Percentiles rank a stretch among this genome's conserved stretches.
Evolutionary conservation across 305 asterid species (phyloP).

Genomic region (Fraxinus albicans): DNA sequence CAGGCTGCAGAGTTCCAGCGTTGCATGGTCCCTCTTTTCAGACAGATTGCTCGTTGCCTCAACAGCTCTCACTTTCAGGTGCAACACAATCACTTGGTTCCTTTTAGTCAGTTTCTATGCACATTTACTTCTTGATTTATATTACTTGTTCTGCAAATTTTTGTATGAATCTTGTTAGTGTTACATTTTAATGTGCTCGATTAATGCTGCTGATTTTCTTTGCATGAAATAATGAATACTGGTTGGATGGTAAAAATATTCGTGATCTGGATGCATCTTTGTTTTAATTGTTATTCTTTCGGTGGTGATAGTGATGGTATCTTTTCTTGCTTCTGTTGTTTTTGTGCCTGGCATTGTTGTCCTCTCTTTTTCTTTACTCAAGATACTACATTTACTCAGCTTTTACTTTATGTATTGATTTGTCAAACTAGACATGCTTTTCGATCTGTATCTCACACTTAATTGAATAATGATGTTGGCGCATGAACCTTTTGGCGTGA

Average conservation of each 20-base stretch:
- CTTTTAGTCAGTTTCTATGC: slow-evolving; percentile 14
- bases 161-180: neutral
- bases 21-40: slow-evolving; percentile 78
- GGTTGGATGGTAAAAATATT: neutral
- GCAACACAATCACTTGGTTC: slow-evolving; percentile 15
- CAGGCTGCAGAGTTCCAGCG: slow-evolving; percentile 69
- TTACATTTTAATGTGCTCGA: slow-evolving; percentile 4
- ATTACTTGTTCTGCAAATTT: slow-evolving; percentile 3
- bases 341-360: neutral
- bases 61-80: slow-evolving; percentile 89
- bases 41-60: slow-evolving; percentile 70
- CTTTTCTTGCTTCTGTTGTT: neutral
- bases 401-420: neutral
- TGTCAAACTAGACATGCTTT: neutral
- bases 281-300: neutral
- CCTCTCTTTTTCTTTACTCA: neutral
- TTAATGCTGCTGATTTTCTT: neutral
- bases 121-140: neutral
- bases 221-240: neutral
- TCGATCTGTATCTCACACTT: neutral
- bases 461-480: neutral
- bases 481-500: neutral
- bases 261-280: neutral
- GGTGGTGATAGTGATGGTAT: neutral
- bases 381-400: neutral